A percentile compares a stretch with the other conserved stretches of the same genome.
Evolutionary conservation across 163 green algal species (phyloP).

Genomic region (Scenedesmus sp.): DNA sequence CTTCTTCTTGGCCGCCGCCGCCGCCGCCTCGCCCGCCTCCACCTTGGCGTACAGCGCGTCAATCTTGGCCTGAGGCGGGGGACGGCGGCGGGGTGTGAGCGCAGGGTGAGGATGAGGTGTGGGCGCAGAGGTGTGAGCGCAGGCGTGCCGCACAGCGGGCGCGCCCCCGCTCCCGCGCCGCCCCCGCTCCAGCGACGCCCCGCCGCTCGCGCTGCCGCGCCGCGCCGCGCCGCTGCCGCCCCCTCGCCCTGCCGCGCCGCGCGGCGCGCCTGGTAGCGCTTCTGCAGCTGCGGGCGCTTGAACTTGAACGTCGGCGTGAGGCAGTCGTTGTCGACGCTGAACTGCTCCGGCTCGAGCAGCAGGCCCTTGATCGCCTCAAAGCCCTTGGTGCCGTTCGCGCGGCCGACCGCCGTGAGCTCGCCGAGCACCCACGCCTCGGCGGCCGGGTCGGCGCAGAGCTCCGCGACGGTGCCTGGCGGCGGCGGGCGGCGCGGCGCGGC

Average conservation of each 20-base stretch:
- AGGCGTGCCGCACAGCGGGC: background rate
- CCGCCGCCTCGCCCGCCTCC: conserved; percentile 13
- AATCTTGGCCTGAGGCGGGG: background rate
- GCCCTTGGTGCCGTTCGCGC: conserved; percentile 82
- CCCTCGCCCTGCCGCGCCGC: conserved; percentile 46
- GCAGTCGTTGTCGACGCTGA: conserved; percentile 86
- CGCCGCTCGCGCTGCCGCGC: background rate
- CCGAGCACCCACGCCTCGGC: conserved; percentile 54
- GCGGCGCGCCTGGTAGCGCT: conserved; percentile 87
- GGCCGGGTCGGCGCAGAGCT: conserved; percentile 58
- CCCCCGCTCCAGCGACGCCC: background rate
- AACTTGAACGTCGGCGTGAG: conserved; percentile 98
- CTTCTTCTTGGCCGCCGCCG: too few relatives aligned
- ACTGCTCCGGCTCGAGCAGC: conserved; percentile 77
- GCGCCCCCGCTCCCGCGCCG: background rate
- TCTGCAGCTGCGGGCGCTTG: conserved; percentile 94
- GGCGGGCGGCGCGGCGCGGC: too few relatives aligned
- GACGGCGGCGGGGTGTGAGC: background rate
- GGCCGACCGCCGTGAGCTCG: conserved; percentile 73
- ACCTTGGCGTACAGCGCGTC: conserved; percentile 15
- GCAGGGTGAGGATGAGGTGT: background rate
- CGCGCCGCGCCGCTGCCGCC: background rate
- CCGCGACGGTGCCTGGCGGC: conserved; percentile 43
- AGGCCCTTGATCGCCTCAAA: conserved; percentile 76
- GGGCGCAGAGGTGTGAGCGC: too few relatives aligned